phyloP scores from a whole-genome alignment of 192 early-diverging fungal species.

The Obelidium mucronatum region DNA sequence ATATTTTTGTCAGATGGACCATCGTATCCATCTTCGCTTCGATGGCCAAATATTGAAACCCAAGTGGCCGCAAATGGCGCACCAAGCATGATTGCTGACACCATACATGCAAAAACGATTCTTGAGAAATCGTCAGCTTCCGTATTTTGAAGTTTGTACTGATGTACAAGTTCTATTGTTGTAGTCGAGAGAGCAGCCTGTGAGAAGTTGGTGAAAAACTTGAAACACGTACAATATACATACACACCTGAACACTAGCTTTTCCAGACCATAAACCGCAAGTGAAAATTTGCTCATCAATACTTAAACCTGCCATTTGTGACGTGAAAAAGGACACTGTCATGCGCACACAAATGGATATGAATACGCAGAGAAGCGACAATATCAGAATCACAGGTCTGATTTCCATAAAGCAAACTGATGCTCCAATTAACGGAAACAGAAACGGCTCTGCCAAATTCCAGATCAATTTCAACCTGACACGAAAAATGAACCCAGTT shows the following conservation, averaged over 20 bases:
- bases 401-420: conserved; percentile 43
- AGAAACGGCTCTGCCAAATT: conserved; percentile 46
- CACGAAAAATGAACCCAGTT: no score
- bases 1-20: neutral
- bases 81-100: conserved; percentile 43
- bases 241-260: conserved; percentile 48
- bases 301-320: conserved; percentile 24
- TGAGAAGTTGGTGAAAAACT: neutral
- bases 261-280: conserved; percentile 50
- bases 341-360: conserved; percentile 42
- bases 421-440: conserved; percentile 52
- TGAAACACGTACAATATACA: neutral
- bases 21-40: neutral
- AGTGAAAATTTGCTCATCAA: conserved; percentile 44
- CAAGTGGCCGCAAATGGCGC: conserved; percentile 42
- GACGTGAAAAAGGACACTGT: conserved; percentile 30
- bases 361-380: conserved; percentile 31
- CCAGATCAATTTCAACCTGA: conserved; percentile 48
- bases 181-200: conserved; percentile 36
- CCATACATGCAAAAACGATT: conserved; percentile 50
- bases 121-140: conserved; percentile 27
- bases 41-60: conserved; percentile 42
- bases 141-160: conserved; percentile 31
- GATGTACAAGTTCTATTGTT: conserved; percentile 43
- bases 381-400: conserved; percentile 19